Evolutionary conservation across 495 filamentous ascomycete genomes (phyloP), one percentile per base, ranked within the genome.

Genomic region (Articulospora tetracladia): DNA sequence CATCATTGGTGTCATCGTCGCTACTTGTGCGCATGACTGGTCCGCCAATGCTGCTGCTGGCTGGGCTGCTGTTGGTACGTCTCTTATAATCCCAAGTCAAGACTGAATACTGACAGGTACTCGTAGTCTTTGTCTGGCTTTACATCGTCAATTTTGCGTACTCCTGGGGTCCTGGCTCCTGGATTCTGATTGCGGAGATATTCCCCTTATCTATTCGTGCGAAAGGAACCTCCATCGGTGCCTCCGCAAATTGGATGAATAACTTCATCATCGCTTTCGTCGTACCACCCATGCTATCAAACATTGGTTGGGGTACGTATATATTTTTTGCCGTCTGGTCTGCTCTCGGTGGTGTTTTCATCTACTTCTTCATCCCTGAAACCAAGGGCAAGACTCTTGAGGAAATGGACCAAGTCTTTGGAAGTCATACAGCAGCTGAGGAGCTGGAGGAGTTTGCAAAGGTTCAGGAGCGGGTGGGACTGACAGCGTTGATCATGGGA

Each of bases 101-200:
- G 20, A 34, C 34, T 41, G 7, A 15, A 39, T 39, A 41, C 22
- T 39, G 20, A 55, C 23, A 55, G 77, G 34, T 39, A 10, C n/a
- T 39, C 10, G 0, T 71, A 0, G n/a, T 44, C 11, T 75, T 79
- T 27, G 60, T 81, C 30, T 58, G 79, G 7, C 67, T 81, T 41
- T 82, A 83, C 58, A 80, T 81, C 74, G 46, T 76, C 28, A 67
- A 74, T 4, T 82, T 82, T 59, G 77, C 77, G 4, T 76, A 71
- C 24, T 69, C 69, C 6, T 81, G 77, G 76, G 57, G 60, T 34
- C 60, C 60, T 12, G 53, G 30, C 48, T 86, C 80, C 59, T 87
- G 84, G 84, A 78, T 83, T 59, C 82, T 88, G 65, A 78, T 82
- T 20, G 76, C 87, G 27, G 81, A 89, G 67, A 77, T 88, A 68